Evolutionary conservation across 2,329 filamentous ascomycete genomes (phyloP).

Genomic region (Teratosphaeria nubilosa): DNA sequence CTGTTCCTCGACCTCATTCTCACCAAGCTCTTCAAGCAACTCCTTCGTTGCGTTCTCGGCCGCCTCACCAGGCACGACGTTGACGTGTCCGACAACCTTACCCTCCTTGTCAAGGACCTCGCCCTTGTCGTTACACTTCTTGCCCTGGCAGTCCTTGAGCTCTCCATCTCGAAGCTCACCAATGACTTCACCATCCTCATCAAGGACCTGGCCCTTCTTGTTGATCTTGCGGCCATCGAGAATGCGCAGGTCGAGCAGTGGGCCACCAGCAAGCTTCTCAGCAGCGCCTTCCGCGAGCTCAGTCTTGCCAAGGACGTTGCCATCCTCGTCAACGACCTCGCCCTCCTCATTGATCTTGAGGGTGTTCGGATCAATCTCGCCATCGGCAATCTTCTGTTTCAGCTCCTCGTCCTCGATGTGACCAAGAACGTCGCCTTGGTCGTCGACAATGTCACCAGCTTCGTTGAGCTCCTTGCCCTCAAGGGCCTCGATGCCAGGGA

Average conservation of each 20-base stretch:
- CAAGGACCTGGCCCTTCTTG: slow-evolving; percentile 46
- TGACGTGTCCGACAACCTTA: slow-evolving; percentile 40
- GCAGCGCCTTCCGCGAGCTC: slow-evolving; percentile 41
- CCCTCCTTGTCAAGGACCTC: slow-evolving; percentile 42
- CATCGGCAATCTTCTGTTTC: slow-evolving; percentile 27
- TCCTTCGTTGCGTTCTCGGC: slow-evolving; percentile 41
- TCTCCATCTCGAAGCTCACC: slow-evolving; percentile 41
- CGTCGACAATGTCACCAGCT: slow-evolving; percentile 39
- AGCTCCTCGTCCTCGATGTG: slow-evolving; percentile 38
- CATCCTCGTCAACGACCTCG: slow-evolving; percentile 41
- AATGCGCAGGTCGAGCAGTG: slow-evolving; percentile 30
- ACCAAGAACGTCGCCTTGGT: slow-evolving; percentile 40
- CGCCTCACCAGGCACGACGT: slow-evolving; percentile 39
- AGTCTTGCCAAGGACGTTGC: slow-evolving; percentile 41
- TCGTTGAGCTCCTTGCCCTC: slow-evolving; percentile 43
- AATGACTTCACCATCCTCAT: slow-evolving; percentile 42
- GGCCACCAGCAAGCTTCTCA: slow-evolving; percentile 36
- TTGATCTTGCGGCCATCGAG: slow-evolving; percentile 46
- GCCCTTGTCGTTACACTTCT: slow-evolving; percentile 41
- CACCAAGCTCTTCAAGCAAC: slow-evolving; percentile 38
- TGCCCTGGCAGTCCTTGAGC: slow-evolving; percentile 33
- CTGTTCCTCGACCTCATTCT: slow-evolving; percentile 18
- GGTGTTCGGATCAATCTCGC: slow-evolving; percentile 35
- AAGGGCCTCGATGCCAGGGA: slow-evolving; percentile 42
- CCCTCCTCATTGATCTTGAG: slow-evolving; percentile 43